Evolutionary conservation across 257 asterid genomes (phyloP).

Genomic region (Echites panduratus): DNA sequence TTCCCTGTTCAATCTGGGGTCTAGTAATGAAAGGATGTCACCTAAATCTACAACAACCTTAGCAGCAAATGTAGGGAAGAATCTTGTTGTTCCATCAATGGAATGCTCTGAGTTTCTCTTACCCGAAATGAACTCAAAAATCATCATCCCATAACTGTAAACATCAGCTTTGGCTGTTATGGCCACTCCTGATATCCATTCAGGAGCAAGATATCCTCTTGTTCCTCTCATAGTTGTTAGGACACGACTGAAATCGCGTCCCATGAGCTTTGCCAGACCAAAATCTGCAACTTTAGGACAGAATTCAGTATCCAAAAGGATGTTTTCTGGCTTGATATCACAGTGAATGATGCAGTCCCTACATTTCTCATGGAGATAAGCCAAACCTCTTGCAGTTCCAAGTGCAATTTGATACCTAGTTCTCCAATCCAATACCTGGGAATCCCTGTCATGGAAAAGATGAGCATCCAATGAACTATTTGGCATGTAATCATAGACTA

Average conservation of each 20-base stretch:
- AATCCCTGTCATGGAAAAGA: conserved; percentile 32
- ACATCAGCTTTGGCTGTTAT: conserved; percentile 45
- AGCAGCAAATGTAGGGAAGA: conserved; percentile 40
- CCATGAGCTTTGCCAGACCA: conserved; percentile 55
- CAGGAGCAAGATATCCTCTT: conserved; percentile 52
- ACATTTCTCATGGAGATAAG: conserved; percentile 55
- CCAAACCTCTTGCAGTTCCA: conserved; percentile 53
- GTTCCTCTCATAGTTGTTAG: conserved; percentile 48
- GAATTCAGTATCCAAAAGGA: conserved; percentile 33
- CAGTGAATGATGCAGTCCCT: conserved; percentile 48
- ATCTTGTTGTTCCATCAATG: conserved; percentile 26
- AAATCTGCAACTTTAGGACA: conserved; percentile 55
- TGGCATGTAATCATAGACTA: conserved; percentile 46
- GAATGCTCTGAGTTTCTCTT: conserved; percentile 32
- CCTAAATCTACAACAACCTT: conserved; percentile 25
- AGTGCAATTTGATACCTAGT: conserved; percentile 41
- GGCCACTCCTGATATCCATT: conserved; percentile 44
- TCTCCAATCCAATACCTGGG: conserved; percentile 35
- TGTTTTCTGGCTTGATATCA: conserved; percentile 51
- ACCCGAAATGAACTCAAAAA: conserved; percentile 46
- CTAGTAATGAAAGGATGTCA: conserved; percentile 32
- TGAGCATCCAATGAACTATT: conserved; percentile 39
- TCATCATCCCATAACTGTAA: conserved; percentile 52
- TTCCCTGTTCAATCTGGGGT: conserved; percentile 23
- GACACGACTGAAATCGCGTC: conserved; percentile 40